Evolutionary conservation across 2,329 filamentous ascomycete species (phyloP).

Genomic region (Myriangium duriaei): DNA sequence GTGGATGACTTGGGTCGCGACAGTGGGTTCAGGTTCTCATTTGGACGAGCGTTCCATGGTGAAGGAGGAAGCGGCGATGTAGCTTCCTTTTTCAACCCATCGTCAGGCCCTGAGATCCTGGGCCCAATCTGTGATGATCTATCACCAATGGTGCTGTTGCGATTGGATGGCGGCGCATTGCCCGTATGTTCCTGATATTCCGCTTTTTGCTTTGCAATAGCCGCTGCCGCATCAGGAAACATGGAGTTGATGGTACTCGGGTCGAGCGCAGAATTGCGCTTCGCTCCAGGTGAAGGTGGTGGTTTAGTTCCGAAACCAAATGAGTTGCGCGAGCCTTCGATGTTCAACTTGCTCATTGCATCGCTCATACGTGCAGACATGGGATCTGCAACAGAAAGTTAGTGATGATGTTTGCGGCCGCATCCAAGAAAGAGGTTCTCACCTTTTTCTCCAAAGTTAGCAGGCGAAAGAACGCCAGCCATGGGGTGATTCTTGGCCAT

Average conservation of each 20-base stretch:
- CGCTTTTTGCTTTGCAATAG: slow-evolving; percentile 96
- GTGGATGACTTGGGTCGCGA: slow-evolving; percentile 66
- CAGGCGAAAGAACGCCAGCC: slow-evolving; percentile 86
- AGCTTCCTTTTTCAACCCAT: slow-evolving; percentile 47
- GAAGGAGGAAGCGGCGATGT: slow-evolving; percentile 57
- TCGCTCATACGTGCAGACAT: slow-evolving; percentile 95
- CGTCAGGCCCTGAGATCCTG: slow-evolving; percentile 58
- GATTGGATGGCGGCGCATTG: slow-evolving; percentile 76
- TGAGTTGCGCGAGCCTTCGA: slow-evolving; percentile 77
- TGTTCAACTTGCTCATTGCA: slow-evolving; percentile 89
- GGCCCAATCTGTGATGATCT: slow-evolving; percentile 63
- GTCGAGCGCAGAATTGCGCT: slow-evolving; percentile 91
- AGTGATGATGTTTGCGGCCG: slow-evolving; percentile 9
- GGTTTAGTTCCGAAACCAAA: slow-evolving; percentile 54
- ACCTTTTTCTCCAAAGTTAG: slow-evolving; percentile 92
- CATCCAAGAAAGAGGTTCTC: slow-evolving; percentile 16
- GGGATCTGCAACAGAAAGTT: slow-evolving; percentile 50
- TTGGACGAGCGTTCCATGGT: slow-evolving; percentile 55
- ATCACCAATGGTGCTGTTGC: slow-evolving; percentile 76
- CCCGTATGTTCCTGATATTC: slow-evolving; percentile 95
- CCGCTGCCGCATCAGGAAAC: slow-evolving; percentile 96
- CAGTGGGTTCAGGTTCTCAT: slow-evolving; percentile 41
- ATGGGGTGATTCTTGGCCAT: slow-evolving; percentile 98
- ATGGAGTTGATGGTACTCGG: slow-evolving; percentile 91
- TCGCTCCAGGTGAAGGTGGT: slow-evolving; percentile 63